phyloP scores from a whole-genome alignment of 495 filamentous ascomycete species.

The Elaphomyces granulatus region DNA sequence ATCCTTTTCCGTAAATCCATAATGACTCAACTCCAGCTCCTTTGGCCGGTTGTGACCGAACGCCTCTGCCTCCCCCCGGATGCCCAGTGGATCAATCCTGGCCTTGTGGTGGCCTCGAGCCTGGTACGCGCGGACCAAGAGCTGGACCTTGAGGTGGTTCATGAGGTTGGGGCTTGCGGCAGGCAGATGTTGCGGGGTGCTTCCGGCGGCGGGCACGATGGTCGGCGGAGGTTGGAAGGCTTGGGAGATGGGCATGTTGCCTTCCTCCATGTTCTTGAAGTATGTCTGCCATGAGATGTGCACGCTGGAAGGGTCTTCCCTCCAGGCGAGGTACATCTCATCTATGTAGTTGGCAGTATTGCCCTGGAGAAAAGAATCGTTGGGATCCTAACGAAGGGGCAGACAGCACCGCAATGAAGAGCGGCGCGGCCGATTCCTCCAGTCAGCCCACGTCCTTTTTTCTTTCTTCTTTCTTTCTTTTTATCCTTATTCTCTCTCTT shows the following conservation, averaged over 20 bases:
- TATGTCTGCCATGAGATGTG: constrained; percentile 99
- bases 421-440: constrained; percentile 3
- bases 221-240: constrained; percentile 93
- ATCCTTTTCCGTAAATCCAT: constrained; percentile 89
- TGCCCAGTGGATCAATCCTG: constrained; percentile 90
- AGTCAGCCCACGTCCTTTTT: constrained; percentile 16
- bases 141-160: constrained; percentile 96
- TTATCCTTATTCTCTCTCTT: background rate
- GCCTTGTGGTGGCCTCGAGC: constrained; percentile 97
- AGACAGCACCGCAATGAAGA: constrained; percentile 2
- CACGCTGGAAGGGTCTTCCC: constrained; percentile 79
- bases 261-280: constrained; percentile 97
- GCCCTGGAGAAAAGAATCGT: constrained; percentile 87
- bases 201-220: constrained; percentile 61
- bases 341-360: constrained; percentile 98
- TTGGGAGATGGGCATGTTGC: constrained; percentile 91
- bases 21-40: constrained; percentile 84
- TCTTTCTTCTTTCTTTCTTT: background rate
- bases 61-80: constrained; percentile 69
- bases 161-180: constrained; percentile 72
- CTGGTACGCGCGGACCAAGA: constrained; percentile 93
- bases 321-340: constrained; percentile 99
- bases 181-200: constrained; percentile 60
- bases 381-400: constrained; percentile 47
- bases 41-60: constrained; percentile 82